These are phyloP conservation scores for Stipa capillata DNA, from an alignment of 176 grass and related monocot genomes.

Conservation along the genomic window DNA sequence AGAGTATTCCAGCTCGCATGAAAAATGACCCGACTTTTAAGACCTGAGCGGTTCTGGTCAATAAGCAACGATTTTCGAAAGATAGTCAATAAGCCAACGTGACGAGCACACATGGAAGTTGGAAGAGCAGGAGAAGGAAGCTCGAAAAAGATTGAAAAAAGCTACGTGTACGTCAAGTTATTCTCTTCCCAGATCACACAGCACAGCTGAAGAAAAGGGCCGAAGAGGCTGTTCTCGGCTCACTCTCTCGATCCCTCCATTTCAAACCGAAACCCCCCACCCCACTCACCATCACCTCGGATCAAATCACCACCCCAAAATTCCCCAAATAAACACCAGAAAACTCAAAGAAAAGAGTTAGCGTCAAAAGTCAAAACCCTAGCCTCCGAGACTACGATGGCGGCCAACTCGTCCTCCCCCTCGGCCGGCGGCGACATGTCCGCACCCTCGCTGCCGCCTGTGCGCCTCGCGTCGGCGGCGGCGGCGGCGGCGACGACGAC, in stretches of 20 bases:
- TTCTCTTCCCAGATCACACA: background rate
- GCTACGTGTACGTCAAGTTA: too few relatives aligned
- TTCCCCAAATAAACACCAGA: background rate
- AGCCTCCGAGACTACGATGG: conserved; percentile 31
- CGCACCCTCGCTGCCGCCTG: conserved; percentile 14
- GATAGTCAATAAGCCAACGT: too few relatives aligned
- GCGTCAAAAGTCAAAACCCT: conserved; percentile 27
- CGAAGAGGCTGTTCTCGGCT: background rate
- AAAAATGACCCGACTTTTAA: background rate
- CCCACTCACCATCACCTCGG: background rate
- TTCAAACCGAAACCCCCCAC: conserved; percentile 30
- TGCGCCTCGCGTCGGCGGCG: conserved; percentile 29
- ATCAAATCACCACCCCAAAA: conserved; percentile 16
- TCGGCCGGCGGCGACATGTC: conserved; percentile 1
- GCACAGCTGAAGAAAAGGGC: background rate
- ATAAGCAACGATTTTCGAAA: background rate
- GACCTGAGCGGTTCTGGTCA: background rate
- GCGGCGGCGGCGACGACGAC: conserved; percentile 5
- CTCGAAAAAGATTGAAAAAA: background rate
- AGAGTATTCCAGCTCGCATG: background rate
- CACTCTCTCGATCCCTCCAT: background rate
- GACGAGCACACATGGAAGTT: background rate
- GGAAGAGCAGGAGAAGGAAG: background rate
- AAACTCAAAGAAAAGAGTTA: too few relatives aligned
- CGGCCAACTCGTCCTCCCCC: conserved; percentile 27